Percentiles rank a stretch among this genome's conserved stretches.
Evolutionary conservation across 2,329 filamentous ascomycete species (phyloP).

Genomic region (Zymoseptoria ardabiliae): DNA sequence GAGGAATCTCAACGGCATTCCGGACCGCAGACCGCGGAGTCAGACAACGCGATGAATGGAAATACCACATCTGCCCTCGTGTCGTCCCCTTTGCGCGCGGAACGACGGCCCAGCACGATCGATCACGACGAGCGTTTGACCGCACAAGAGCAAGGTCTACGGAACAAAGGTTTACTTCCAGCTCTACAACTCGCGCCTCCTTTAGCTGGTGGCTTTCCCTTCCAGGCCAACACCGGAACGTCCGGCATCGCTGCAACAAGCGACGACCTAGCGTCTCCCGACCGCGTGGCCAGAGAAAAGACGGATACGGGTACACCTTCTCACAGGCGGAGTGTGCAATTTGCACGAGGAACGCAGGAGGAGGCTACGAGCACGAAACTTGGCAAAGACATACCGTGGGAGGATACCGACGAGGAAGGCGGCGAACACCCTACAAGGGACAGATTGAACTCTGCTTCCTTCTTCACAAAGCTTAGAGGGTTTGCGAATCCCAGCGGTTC

Average conservation of each 20-base stretch:
- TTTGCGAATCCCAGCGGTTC: slow-evolving; percentile 17
- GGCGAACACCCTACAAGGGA: slow-evolving; percentile 11
- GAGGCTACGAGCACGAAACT: slow-evolving; percentile 14
- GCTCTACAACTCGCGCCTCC: slow-evolving; percentile 12
- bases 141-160: neutral
- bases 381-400: slow-evolving; percentile 21
- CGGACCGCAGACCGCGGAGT: neutral
- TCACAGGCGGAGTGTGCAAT: slow-evolving; percentile 24
- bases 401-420: slow-evolving; percentile 20
- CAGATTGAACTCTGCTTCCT: slow-evolving; percentile 19
- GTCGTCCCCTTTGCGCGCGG: slow-evolving; percentile 5
- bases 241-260: slow-evolving; percentile 17
- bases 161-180: neutral
- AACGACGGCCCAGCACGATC: slow-evolving; percentile 3
- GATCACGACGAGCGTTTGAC: slow-evolving; percentile 2
- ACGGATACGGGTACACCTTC: slow-evolving; percentile 18
- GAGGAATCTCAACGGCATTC: neutral
- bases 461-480: slow-evolving; percentile 26
- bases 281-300: neutral
- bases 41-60: neutral
- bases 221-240: slow-evolving; percentile 14
- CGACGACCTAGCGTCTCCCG: slow-evolving; percentile 5
- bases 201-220: slow-evolving; percentile 15
- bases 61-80: neutral
- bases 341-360: slow-evolving; percentile 20